Conservation (phyloP, 73 alveolate genomes). For the Symbiodinium natans region DNA sequence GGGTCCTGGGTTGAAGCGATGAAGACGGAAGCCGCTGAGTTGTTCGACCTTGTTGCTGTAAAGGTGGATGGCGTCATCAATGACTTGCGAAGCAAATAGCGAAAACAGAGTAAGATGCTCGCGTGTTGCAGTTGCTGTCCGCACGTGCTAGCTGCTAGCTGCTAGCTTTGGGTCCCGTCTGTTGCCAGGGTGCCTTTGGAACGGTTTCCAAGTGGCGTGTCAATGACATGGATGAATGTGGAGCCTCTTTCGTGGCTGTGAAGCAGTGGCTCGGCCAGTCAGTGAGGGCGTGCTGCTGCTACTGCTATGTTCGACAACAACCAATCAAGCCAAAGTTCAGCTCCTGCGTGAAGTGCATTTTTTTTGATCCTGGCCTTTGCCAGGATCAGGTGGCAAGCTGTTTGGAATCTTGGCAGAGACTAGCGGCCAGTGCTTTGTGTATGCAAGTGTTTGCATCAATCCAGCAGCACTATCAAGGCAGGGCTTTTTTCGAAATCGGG, state of each 20-base stretch:
- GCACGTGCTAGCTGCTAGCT: too few species aligned
- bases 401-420: constrained; percentile 4
- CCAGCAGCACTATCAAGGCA: constrained; percentile 59
- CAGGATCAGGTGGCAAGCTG: constrained; percentile 72
- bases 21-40: constrained; percentile 72
- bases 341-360: neutral
- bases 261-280: constrained; percentile 25
- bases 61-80: constrained; percentile 89
- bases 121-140: too few species aligned
- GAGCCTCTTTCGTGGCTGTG: constrained; percentile 12
- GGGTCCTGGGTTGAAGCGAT: constrained; percentile 56
- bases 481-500: constrained; percentile 83
- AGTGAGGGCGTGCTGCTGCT: too few species aligned
- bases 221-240: neutral
- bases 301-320: too few species aligned
- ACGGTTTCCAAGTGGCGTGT: constrained; percentile 82
- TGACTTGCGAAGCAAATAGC: constrained; percentile 48
- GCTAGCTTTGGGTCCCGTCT: too few species aligned
- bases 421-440: neutral
- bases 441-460: neutral
- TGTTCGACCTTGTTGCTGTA: constrained; percentile 77
- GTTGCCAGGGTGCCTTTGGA: constrained; percentile 71
- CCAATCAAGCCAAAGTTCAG: too few species aligned
- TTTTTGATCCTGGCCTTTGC: neutral
- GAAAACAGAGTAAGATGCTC: neutral